Base-by-base conservation (phyloP, 768 basidiomycete genomes). In the Lepiota brunneoincarnata region DNA sequence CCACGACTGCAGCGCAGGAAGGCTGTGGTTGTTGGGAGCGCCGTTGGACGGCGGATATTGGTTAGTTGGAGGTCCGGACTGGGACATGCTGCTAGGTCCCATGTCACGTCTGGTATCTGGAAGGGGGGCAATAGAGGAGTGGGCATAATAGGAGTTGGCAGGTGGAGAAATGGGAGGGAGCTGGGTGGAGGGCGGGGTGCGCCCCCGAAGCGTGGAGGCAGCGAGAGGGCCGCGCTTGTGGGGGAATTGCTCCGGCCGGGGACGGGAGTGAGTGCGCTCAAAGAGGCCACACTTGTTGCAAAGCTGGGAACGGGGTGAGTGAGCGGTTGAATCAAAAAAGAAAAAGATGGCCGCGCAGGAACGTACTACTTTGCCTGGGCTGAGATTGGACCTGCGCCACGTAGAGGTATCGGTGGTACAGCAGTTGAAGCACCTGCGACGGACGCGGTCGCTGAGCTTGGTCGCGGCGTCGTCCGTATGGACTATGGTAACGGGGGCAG, bases 371-470 rank as follows among this genome's bases (percentile, higher is more conserved):
- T 91, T 91, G 23, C 89, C 89, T 1, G 88, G 89, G 55, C 81
- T 84, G 55, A 91, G 78, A 63, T 87, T 89, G 14, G 82, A 84
- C 56, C 89, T 71, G 34, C 89, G 71, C 89, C 89, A 91, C 21
- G 89, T 91, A 46, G 84, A 86, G 28, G 90, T 91, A 58, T 91
- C 89, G 12, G 89, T 90, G 21, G 89, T 91, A 66, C 86, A 85
- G 68, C 89, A 91, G 66, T 91, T 91, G 78, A 87, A 91, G 68
- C 89, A 91, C 43, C 88, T 73, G 35, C 89, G 70, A 23, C 89
- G 78, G 45, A 91, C 85, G 37, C 87, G 78, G 64, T 90, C 87
- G 63, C 82, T 86, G 52, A 91, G 75, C 69, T 91, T 91, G 0
- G 88, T 90, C 1, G 87, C 80, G 0, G 89, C 89, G 59, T 91